These are phyloP conservation scores for Ascochyta viciae-villosae DNA, from an alignment of 2,329 filamentous ascomycete genomes.

Conservation along the genomic window DNA sequence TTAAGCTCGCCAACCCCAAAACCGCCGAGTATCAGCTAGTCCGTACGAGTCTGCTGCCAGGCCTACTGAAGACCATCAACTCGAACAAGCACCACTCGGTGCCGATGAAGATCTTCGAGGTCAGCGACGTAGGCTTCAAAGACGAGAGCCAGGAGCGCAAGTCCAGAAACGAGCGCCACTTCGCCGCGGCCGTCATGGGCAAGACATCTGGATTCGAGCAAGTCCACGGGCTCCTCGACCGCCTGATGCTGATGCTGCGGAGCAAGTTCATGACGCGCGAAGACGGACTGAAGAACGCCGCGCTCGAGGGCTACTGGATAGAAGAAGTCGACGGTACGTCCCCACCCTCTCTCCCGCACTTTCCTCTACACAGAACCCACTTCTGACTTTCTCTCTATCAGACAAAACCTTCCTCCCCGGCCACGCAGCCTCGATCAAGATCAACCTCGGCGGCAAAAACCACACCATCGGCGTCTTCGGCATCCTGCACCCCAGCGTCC, in stretches of 20 bases:
- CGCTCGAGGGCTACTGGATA: conserved; percentile 84
- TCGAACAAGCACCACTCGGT: conserved; percentile 91
- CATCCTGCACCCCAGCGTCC: conserved; percentile 88
- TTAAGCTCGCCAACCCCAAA: conserved; percentile 90
- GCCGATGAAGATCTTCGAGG: conserved; percentile 92
- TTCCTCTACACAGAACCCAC: not conserved
- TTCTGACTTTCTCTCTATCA: conserved; percentile 29
- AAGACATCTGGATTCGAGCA: conserved; percentile 95
- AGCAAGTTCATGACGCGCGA: conserved; percentile 80
- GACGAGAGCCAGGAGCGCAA: conserved; percentile 81
- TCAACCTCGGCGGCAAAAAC: conserved; percentile 76
- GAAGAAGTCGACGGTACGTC: conserved; percentile 79
- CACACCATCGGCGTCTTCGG: conserved; percentile 87
- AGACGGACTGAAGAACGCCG: conserved; percentile 65
- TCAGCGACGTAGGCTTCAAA: conserved; percentile 90
- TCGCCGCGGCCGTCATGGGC: conserved; percentile 94
- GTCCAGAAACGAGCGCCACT: conserved; percentile 89
- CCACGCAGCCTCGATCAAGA: conserved; percentile 83
- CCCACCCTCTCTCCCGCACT: not conserved
- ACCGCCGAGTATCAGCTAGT: conserved; percentile 93
- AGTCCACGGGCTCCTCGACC: conserved; percentile 91
- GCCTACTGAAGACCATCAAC: conserved; percentile 88
- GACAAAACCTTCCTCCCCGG: conserved; percentile 90
- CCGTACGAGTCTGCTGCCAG: conserved; percentile 83
- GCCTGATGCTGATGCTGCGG: conserved; percentile 90